phyloP scores from a whole-genome alignment of 495 filamentous ascomycete genomes.

The Penicillium pulvis region DNA sequence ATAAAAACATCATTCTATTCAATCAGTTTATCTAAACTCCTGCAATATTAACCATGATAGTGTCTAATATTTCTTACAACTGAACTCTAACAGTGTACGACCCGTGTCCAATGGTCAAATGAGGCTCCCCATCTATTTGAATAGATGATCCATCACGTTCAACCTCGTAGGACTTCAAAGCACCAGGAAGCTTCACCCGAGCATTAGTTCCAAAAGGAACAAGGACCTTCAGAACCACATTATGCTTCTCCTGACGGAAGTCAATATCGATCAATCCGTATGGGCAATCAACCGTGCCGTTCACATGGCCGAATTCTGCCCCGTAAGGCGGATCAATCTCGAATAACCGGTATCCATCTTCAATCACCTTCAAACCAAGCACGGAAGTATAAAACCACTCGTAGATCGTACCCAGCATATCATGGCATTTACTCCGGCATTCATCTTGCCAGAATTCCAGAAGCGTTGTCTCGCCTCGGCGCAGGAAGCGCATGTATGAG shows the following conservation, averaged over 20 bases:
- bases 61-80: neutral
- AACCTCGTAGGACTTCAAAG: neutral
- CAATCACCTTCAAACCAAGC: constrained; percentile 26
- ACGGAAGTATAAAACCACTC: constrained; percentile 33
- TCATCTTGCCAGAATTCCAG: constrained; percentile 35
- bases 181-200: neutral
- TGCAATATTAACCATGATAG: neutral
- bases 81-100: neutral
- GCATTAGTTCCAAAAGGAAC: constrained; percentile 2
- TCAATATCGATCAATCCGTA: constrained; percentile 27
- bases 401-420: constrained; percentile 37
- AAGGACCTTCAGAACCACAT: neutral
- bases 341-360: constrained; percentile 26
- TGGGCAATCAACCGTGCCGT: constrained; percentile 30
- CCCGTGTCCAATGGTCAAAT: neutral
- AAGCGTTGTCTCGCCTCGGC: constrained; percentile 31
- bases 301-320: constrained; percentile 27
- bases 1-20: neutral
- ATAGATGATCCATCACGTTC: neutral
- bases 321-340: constrained; percentile 24
- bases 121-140: neutral
- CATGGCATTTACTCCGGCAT: constrained; percentile 33
- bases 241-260: constrained; percentile 15
- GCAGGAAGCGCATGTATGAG: constrained; percentile 34
- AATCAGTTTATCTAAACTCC: neutral